Percentiles rank a stretch among this genome's conserved stretches.
These are phyloP conservation scores for Starmerella apicola DNA, from an alignment of 805 yeast genomes.

Conservation along the genomic window DNA sequence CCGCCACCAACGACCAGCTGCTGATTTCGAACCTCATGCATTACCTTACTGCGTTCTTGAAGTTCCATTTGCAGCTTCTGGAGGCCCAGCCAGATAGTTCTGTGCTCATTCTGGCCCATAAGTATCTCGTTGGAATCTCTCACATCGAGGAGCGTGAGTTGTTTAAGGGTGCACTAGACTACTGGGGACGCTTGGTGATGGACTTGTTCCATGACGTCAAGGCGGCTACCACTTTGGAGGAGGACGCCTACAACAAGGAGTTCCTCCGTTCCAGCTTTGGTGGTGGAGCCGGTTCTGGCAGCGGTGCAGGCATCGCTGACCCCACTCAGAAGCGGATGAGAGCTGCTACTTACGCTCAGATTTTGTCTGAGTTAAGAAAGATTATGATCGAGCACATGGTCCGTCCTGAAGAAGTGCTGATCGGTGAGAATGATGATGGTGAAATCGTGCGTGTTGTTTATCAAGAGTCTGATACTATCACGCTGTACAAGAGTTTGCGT, in stretches of 20 bases:
- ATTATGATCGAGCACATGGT: slow-evolving; percentile 98
- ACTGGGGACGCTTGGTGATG: slow-evolving; percentile 81
- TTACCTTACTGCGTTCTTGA: slow-evolving; percentile 74
- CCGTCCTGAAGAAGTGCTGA: slow-evolving; percentile 92
- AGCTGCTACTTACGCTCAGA: slow-evolving; percentile 66
- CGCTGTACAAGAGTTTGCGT: slow-evolving; percentile 86
- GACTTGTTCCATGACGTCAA: slow-evolving; percentile 78
- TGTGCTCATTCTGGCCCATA: slow-evolving; percentile 58
- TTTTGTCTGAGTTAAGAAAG: slow-evolving; percentile 70
- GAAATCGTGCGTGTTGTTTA: slow-evolving; percentile 97
- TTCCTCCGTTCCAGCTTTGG: slow-evolving; percentile 22
- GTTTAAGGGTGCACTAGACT: slow-evolving; percentile 89
- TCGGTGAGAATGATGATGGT: slow-evolving; percentile 97
- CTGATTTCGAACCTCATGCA: slow-evolving; percentile 90
- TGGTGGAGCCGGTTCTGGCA: slow-evolving; percentile 26
- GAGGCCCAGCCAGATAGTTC: slow-evolving; percentile 41
- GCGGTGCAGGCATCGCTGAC: slow-evolving; percentile 66
- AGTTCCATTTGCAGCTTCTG: slow-evolving; percentile 54
- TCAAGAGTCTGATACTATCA: slow-evolving; percentile 93
- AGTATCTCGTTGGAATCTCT: slow-evolving; percentile 71
- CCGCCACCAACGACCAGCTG: slow-evolving; percentile 76
- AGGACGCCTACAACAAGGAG: slow-evolving; percentile 67
- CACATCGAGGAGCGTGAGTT: slow-evolving; percentile 90
- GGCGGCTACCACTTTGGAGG: slow-evolving; percentile 55
- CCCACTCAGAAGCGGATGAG: slow-evolving; percentile 43